Percentiles rank a stretch among this genome's conserved stretches.
phyloP scores from a whole-genome alignment of 2,329 filamentous ascomycete species.

The Chaetoscypha palmicola region DNA sequence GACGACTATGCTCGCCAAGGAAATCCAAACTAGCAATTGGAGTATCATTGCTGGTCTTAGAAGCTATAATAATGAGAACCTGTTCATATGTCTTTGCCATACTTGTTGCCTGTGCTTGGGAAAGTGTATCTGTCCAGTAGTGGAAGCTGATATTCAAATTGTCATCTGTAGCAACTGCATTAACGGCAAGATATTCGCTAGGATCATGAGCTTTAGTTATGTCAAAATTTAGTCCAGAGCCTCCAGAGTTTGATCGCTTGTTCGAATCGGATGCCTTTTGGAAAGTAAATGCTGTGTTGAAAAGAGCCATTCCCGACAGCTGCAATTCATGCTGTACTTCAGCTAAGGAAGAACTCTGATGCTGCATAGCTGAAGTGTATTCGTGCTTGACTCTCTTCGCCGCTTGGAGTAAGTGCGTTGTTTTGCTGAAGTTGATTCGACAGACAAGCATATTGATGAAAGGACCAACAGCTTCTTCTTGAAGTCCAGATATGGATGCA shows the following conservation, averaged over 20 bases:
- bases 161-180: slow-evolving; percentile 33
- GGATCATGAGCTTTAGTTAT: slow-evolving; percentile 32
- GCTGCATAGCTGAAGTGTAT: slow-evolving; percentile 3
- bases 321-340: slow-evolving; percentile 31
- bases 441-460: slow-evolving; percentile 12
- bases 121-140: slow-evolving; percentile 23
- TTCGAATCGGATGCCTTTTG: too few relatives aligned
- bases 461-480: slow-evolving; percentile 7
- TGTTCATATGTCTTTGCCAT: slow-evolving; percentile 9
- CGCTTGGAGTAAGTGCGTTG: background rate
- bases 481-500: slow-evolving; percentile 6
- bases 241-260: slow-evolving; percentile 24
- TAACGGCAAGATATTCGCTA: slow-evolving; percentile 36
- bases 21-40: slow-evolving; percentile 8
- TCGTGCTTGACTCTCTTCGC: slow-evolving; percentile 7
- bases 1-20: background rate
- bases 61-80: slow-evolving; percentile 7
- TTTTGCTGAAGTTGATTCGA: slow-evolving; percentile 1
- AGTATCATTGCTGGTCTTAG: background rate
- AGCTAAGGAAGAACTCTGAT: slow-evolving; percentile 10
- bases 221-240: slow-evolving; percentile 26
- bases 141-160: slow-evolving; percentile 33
- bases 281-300: slow-evolving; percentile 37
- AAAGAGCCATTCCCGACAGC: slow-evolving; percentile 31
- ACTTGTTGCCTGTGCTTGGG: slow-evolving; percentile 4